Conservation (phyloP, 148 eudicot genomes). For the Rhododendron ferrugineum region DNA sequence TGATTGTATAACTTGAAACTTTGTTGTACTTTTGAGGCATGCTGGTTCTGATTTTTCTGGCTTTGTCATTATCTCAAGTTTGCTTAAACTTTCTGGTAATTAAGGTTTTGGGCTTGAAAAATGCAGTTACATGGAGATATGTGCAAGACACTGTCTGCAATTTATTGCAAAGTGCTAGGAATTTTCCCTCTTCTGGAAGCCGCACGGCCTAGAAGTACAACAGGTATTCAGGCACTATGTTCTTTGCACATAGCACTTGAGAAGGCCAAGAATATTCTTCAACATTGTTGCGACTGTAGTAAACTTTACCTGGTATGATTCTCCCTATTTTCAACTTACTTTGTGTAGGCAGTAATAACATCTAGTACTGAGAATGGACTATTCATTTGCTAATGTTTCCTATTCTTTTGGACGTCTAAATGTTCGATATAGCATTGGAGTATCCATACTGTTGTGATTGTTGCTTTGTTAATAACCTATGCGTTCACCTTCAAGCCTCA, state of each 20-base stretch:
- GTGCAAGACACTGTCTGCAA: slow-evolving; percentile 68
- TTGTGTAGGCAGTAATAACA: background rate
- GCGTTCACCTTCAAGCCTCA: background rate
- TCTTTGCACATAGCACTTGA: slow-evolving; percentile 89
- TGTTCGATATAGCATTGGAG: background rate
- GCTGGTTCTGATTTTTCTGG: background rate
- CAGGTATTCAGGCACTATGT: slow-evolving; percentile 95
- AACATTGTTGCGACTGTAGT: slow-evolving; percentile 90
- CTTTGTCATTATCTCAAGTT: background rate
- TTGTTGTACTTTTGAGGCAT: background rate
- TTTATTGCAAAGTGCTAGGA: slow-evolving; percentile 64
- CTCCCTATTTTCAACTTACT: background rate
- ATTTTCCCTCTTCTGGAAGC: slow-evolving; percentile 91
- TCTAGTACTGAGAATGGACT: background rate
- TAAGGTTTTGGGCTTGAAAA: slow-evolving; percentile 6
- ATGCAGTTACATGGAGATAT: slow-evolving; percentile 88
- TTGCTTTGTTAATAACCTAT: background rate
- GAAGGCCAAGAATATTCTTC: slow-evolving; percentile 80
- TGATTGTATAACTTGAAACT: slow-evolving; percentile 1
- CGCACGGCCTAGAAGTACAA: slow-evolving; percentile 83
- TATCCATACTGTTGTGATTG: background rate
- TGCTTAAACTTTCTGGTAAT: background rate
- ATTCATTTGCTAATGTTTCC: background rate
- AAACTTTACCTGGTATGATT: slow-evolving; percentile 84
- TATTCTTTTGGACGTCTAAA: background rate